Evolutionary conservation across 257 asterid genomes (phyloP), one percentile per base, ranked within the genome.

Genomic region (Verbascum thapsus): DNA sequence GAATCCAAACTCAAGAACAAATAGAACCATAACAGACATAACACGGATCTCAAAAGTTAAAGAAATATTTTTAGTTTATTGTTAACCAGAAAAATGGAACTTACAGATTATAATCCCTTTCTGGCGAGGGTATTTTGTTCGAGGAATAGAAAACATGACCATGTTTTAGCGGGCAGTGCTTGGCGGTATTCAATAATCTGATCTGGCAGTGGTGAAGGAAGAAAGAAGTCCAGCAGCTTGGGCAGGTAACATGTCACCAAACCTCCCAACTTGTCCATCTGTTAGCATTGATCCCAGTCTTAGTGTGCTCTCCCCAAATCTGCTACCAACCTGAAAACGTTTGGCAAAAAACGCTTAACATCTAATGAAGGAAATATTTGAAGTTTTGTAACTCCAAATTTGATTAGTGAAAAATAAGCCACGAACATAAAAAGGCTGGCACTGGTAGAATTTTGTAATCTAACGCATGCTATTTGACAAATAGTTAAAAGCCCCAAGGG

Each of bases 151-250:
- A 43, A 26, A 57, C 39, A 34, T 8, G 63, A n/a, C 37, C n/a
- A 39, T 26, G 47, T 54, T 61, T 59, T 34, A 13, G 17, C 50
- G 70, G 63, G 52, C 60, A 63, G 37, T 37, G 49, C 30, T 17
- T 51, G 53, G 51, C 10, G 13, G 20, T 38, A 62, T 58, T 80
- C 72, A 90, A 74, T 73, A 79, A 78, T 94, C 95, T 58, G 88
- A 82, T 74, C 99, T 80, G 51, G 81, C 84, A 68, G 89, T 70
- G 3, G 96, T 85, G 57, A 94, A 82, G 72, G 97, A 87, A 50
- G 99, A 94, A 68, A 89, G 91, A 63, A 94, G 90, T 60, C 99
- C 97, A 19, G 97, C 96, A 74, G 99, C 99, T 67, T 92, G 97
- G 35, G 88, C 96, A 58, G 99, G 99, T 68, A 94, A 76, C 35